These are phyloP conservation scores for Rhizopogon rudus DNA, from an alignment of 768 basidiomycete species.

Conservation along the genomic window DNA sequence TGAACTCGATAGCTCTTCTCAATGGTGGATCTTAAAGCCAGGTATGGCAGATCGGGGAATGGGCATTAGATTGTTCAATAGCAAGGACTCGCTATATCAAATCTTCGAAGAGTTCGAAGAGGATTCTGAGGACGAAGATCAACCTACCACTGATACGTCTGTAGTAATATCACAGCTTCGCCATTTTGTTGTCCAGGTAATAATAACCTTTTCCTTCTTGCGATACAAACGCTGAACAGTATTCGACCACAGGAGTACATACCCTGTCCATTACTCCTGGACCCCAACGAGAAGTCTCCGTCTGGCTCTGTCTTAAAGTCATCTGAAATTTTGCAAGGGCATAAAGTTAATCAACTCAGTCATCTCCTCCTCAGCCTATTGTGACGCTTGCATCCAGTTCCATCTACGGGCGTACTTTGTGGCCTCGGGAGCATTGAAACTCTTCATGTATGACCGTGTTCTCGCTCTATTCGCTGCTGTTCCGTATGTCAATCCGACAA, in stretches of 20 bases:
- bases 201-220: constrained; percentile 1
- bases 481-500: constrained; percentile 53
- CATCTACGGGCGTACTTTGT: constrained; percentile 90
- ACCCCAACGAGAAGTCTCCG: constrained; percentile 46
- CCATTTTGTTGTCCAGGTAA: constrained; percentile 94
- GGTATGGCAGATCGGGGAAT: constrained; percentile 96
- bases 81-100: constrained; percentile 58
- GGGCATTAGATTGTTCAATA: constrained; percentile 88
- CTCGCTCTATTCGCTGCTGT: constrained; percentile 84
- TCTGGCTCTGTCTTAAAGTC: constrained; percentile 19
- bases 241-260: constrained; percentile 72
- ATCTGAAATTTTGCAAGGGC: constrained; percentile 33
- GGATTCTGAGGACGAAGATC: constrained; percentile 43
- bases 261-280: constrained; percentile 68
- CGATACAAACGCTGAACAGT: constrained; percentile 3
- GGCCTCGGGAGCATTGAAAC: constrained; percentile 66
- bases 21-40: constrained; percentile 96
- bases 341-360: constrained; percentile 46
- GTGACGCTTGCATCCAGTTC: constrained; percentile 51
- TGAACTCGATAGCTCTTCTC: constrained; percentile 40
- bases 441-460: constrained; percentile 79
- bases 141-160: constrained; percentile 40
- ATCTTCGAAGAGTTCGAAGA: constrained; percentile 85
- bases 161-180: constrained; percentile 84
- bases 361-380: neutral